Conservation (phyloP, 2,329 filamentous ascomycete species). For the Acrodontium crateriforme region DNA sequence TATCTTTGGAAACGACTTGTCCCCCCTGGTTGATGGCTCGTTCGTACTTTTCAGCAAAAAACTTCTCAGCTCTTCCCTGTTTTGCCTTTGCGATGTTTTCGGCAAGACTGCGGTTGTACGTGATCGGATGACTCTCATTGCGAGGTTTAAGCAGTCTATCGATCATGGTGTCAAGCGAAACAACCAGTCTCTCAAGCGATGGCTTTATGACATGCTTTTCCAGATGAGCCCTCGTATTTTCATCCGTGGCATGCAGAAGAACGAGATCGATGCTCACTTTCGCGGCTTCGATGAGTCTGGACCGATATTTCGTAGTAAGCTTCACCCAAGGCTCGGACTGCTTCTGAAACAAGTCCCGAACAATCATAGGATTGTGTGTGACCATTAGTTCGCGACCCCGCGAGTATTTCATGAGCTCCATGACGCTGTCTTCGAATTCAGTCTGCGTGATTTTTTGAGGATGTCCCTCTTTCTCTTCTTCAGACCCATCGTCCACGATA, state of each 20-base stretch:
- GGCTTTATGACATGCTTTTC: not conserved
- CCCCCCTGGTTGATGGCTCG: not conserved
- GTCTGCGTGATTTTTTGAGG: not conserved
- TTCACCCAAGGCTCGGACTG: not conserved
- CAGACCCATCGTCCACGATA: constrained; percentile 1
- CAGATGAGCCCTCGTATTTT: not conserved
- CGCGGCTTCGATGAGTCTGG: not conserved
- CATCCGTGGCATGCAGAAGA: not conserved
- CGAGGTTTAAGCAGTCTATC: not conserved
- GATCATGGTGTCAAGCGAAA: not conserved
- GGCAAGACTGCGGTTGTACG: not conserved
- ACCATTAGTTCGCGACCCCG: not conserved
- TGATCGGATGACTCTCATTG: not conserved
- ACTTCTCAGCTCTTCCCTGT: not conserved
- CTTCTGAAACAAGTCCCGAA: constrained; percentile 1
- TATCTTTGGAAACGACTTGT: not conserved
- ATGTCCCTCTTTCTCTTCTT: not conserved
- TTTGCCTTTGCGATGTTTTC: not conserved
- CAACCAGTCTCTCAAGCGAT: not conserved
- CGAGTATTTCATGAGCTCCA: not conserved
- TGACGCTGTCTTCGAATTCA: not conserved
- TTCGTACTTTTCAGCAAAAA: not conserved
- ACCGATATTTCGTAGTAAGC: not conserved
- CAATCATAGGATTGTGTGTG: constrained; percentile 1
- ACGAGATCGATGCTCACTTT: not conserved